phyloP scores from a whole-genome alignment of 2,329 filamentous ascomycete genomes.

The Colletotrichum sp. region DNA sequence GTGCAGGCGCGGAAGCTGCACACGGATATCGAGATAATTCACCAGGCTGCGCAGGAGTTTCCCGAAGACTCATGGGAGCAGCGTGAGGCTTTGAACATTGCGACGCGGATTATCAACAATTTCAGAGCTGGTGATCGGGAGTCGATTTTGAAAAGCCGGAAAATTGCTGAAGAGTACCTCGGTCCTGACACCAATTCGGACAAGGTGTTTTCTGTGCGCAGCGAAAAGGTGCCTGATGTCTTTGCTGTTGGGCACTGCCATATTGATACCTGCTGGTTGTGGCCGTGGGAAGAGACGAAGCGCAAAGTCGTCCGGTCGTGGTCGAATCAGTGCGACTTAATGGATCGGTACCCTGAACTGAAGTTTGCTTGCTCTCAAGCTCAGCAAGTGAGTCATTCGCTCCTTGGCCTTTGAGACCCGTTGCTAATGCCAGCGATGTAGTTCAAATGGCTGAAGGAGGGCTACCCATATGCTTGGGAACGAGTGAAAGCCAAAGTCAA shows the following conservation, averaged over 20 bases:
- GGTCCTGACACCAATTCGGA: slow-evolving; percentile 64
- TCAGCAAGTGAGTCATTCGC: slow-evolving; percentile 44
- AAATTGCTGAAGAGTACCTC: slow-evolving; percentile 65
- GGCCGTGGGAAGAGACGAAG: slow-evolving; percentile 74
- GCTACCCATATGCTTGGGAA: slow-evolving; percentile 69
- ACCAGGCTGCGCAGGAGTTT: slow-evolving; percentile 70
- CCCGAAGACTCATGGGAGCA: slow-evolving; percentile 67
- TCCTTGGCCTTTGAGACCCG: rapidly evolving
- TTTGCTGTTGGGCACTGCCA: slow-evolving; percentile 72
- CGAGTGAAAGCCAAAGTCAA: slow-evolving; percentile 71
- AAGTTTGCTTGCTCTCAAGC: slow-evolving; percentile 69
- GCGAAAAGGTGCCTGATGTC: slow-evolving; percentile 59
- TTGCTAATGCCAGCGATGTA: neutral
- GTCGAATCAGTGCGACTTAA: slow-evolving; percentile 72
- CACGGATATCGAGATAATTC: slow-evolving; percentile 71
- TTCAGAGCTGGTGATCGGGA: slow-evolving; percentile 66
- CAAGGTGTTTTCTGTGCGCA: slow-evolving; percentile 57
- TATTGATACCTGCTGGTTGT: slow-evolving; percentile 75
- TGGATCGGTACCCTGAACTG: slow-evolving; percentile 72
- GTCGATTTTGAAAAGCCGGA: slow-evolving; percentile 59
- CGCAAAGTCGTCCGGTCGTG: slow-evolving; percentile 73
- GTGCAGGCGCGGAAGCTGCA: slow-evolving; percentile 63
- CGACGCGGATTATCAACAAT: slow-evolving; percentile 68
- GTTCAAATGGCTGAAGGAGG: slow-evolving; percentile 68
- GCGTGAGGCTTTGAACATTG: slow-evolving; percentile 66